Conservation (phyloP, 345 rosid species). For the Pugionium cornutum region DNA sequence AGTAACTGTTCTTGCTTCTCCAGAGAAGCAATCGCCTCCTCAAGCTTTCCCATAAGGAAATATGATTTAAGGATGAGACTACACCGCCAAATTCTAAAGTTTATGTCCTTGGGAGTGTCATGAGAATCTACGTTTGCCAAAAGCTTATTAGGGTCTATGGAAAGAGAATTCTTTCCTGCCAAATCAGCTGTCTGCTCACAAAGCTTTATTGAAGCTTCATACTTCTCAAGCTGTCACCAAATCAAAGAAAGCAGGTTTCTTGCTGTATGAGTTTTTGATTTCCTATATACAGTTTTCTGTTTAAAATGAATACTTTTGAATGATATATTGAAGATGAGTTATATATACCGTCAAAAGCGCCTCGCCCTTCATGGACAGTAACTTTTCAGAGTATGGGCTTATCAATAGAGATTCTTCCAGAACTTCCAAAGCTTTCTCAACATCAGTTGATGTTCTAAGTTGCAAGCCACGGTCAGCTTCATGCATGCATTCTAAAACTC, state of each 20-base stretch:
- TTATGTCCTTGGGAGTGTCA: constrained; percentile 46
- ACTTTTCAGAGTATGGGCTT: constrained; percentile 70
- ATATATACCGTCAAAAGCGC: constrained; percentile 67
- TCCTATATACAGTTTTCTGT: constrained; percentile 6
- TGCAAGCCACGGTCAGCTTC: constrained; percentile 54
- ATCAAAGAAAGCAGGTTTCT: constrained; percentile 23
- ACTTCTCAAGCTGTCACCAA: constrained; percentile 69
- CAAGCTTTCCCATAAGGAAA: constrained; percentile 85
- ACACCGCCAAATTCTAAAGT: constrained; percentile 68
- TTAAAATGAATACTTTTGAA: constrained; percentile 13
- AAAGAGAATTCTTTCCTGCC: constrained; percentile 65
- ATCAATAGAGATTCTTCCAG: constrained; percentile 67
- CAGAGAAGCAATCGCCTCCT: constrained; percentile 70
- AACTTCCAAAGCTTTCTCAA: constrained; percentile 60
- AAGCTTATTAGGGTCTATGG: constrained; percentile 30
- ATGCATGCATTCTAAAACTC: constrained; percentile 65
- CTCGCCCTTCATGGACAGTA: constrained; percentile 83
- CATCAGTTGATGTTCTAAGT: constrained; percentile 50
- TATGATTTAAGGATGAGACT: constrained; percentile 66
- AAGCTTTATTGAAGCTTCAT: constrained; percentile 79
- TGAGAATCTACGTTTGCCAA: constrained; percentile 43
- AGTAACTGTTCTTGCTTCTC: constrained; percentile 61
- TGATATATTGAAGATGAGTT: constrained; percentile 20
- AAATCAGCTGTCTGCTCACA: constrained; percentile 77
- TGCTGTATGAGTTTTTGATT: neutral